phyloP scores from a whole-genome alignment of 306 rosid species.

The Lupinus albus region DNA sequence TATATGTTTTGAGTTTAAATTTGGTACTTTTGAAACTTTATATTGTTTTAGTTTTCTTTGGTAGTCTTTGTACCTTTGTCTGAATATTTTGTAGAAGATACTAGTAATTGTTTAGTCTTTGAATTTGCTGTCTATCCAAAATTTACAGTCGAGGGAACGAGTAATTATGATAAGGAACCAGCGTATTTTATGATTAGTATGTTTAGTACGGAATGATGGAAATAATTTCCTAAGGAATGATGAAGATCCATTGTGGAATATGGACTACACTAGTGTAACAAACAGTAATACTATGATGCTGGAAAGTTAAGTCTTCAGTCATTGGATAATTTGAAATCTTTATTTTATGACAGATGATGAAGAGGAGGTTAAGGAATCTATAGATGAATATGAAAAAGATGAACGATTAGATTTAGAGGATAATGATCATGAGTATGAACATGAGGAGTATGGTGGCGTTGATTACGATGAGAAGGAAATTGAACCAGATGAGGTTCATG shows the following conservation, averaged over 20 bases:
- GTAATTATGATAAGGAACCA: neutral
- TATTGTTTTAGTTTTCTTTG: neutral
- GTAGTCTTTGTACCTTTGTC: neutral
- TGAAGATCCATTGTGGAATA: slow-evolving; percentile 30
- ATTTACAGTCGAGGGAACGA: neutral
- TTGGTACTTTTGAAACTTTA: neutral
- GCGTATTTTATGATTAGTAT: neutral
- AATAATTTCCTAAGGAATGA: slow-evolving; percentile 22
- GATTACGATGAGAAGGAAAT: slow-evolving; percentile 94
- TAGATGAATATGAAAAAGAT: slow-evolving; percentile 81
- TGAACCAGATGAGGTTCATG: slow-evolving; percentile 76
- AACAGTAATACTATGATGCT: slow-evolving; percentile 16
- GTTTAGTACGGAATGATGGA: neutral
- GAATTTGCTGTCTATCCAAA: neutral
- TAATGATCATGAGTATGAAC: slow-evolving; percentile 93
- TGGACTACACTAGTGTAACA: slow-evolving; percentile 27
- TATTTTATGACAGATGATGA: slow-evolving; percentile 74
- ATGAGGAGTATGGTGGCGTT: slow-evolving; percentile 82
- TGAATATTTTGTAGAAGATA: neutral
- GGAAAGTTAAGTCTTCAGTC: slow-evolving; percentile 43
- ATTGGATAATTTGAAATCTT: slow-evolving; percentile 45
- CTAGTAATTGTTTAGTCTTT: neutral
- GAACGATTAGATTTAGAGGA: slow-evolving; percentile 94
- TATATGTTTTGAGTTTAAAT: neutral
- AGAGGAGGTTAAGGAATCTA: slow-evolving; percentile 76